phyloP scores from a whole-genome alignment of 2,329 filamentous ascomycete species.

The Calonectria hongkongensis region DNA sequence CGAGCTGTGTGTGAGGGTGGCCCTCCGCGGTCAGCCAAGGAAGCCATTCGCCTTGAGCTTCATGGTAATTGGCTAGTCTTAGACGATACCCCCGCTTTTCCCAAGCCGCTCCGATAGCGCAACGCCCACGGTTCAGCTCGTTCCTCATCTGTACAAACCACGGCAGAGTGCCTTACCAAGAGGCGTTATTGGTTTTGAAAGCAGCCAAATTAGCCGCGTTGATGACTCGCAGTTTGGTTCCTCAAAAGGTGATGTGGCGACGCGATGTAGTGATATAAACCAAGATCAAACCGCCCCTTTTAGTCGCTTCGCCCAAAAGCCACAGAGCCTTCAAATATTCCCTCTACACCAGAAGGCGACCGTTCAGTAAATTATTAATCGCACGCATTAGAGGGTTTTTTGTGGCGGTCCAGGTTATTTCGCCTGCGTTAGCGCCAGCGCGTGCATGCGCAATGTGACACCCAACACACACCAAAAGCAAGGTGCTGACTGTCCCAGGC shows the following conservation, averaged over 20 bases:
- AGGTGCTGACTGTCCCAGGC: neutral
- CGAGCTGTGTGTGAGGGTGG: neutral
- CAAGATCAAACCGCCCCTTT: neutral
- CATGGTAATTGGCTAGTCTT: neutral
- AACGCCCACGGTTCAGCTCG: neutral
- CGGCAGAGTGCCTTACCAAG: neutral
- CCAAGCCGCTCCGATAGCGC: neutral
- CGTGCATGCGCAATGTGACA: neutral
- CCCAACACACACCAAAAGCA: neutral
- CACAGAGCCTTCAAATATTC: neutral
- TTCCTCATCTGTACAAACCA: neutral
- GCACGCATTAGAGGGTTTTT: neutral
- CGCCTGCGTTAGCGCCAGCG: neutral
- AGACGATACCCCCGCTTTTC: neutral
- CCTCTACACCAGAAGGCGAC: neutral
- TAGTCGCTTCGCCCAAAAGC: neutral
- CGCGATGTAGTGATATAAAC: too few species aligned
- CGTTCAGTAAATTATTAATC: neutral
- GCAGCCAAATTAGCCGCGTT: neutral
- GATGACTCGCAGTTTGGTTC: neutral
- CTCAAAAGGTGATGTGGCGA: too few species aligned
- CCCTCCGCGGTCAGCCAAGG: neutral
- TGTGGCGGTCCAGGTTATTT: neutral
- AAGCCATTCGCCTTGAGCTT: neutral
- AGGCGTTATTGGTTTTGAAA: neutral